Evolutionary conservation across 352 stramenopile genomes (phyloP), one percentile per base, ranked within the genome.

Genomic region (Pythium insidiosum): DNA sequence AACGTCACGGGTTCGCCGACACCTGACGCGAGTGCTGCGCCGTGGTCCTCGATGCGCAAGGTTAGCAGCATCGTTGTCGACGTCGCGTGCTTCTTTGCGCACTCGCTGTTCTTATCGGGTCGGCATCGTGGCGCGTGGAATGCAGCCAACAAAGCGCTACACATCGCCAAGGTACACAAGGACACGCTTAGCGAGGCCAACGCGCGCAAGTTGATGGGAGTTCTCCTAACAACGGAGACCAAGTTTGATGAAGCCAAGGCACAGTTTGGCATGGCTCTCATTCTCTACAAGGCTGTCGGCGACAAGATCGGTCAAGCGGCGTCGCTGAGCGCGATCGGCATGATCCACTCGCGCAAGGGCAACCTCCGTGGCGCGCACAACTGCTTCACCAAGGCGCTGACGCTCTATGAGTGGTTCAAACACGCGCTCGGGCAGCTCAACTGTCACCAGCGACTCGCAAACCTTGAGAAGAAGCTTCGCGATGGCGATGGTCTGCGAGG

Each of bases 231-330:
- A n/a, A 85, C 67, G 0, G 77, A 90, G 55, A 86, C 70, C 9
- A 90, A 90, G 47, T 82, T 88, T 47, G 74, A 90, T 24, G 74
- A 90, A 46, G 77, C 77, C 5, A 90, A 90, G 39, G 72, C 70
- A 3, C 77, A 90, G 53, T 88, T 90, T 33, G 74, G 73, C 13
- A 71, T 80, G 37, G 65, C 77, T 15, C 56, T 90, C 24, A 85
- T 88, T 21, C 38, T 87, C 12, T 88, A 90, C 60, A 86, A 87
- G 30, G 67, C 73, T 3, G 58, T 73, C 3, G 77, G 74, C 3
- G 72, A 85, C 53, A 90, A 90, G 36, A 73, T 84, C 34, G 77
- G 77, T 6, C 77, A 90, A 39, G 77, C 77, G 5, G 69, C 77
- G 11, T 76, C 77, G 21, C 42, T 90, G 23, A 90, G 74, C 49